Evolutionary conservation across 75 land plant species (phyloP).

Genomic region (Isoetes taiwanensis): DNA sequence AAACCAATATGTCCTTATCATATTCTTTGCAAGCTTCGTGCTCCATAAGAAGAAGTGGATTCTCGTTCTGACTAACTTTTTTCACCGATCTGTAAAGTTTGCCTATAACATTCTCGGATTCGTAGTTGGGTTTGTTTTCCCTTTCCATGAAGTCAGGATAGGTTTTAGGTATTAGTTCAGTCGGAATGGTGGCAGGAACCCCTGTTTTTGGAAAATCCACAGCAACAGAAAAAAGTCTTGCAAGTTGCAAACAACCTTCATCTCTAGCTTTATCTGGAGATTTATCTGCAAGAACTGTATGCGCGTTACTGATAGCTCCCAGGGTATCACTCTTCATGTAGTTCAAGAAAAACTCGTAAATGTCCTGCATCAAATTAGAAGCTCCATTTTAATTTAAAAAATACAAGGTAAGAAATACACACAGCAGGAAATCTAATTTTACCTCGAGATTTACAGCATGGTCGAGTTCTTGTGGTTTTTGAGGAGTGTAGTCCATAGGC

Average conservation of each 20-base stretch:
- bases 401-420: too few relatives aligned
- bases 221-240: slow-evolving; percentile 6
- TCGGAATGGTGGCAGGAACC: slow-evolving; percentile 10
- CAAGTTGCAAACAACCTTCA: slow-evolving; percentile 10
- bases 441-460: slow-evolving; percentile 83
- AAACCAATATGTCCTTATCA: background rate
- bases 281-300: slow-evolving; percentile 2
- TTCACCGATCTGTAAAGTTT: slow-evolving; percentile 9
- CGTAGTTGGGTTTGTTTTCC: background rate
- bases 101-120: slow-evolving; percentile 4
- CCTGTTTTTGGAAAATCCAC: slow-evolving; percentile 16
- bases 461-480: slow-evolving; percentile 29
- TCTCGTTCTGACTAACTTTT: background rate
- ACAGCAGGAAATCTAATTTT: slow-evolving; percentile 7
- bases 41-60: background rate
- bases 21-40: background rate
- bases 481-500: slow-evolving; percentile 75
- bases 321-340: slow-evolving; percentile 8
- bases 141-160: slow-evolving; percentile 19
- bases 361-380: too few relatives aligned
- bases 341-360: slow-evolving; percentile 8
- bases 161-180: background rate
- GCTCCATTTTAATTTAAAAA: too few relatives aligned
- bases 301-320: slow-evolving; percentile 8
- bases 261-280: background rate